phyloP scores from a whole-genome alignment of 2,329 filamentous ascomycete species.

The Aspergillus niger region DNA sequence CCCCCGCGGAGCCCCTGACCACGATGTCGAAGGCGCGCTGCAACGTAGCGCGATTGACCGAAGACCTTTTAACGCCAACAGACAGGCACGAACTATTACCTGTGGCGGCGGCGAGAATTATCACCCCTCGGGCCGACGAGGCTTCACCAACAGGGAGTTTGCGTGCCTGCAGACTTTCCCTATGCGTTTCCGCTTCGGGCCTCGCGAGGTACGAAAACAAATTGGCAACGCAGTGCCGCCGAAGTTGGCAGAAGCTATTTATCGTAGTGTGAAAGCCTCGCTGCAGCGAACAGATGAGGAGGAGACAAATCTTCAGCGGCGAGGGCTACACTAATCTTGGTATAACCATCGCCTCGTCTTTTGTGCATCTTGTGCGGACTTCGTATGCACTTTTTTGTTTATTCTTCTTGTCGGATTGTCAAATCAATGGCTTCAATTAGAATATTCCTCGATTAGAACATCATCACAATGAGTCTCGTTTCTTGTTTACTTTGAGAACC shows the following conservation, averaged over 20 bases:
- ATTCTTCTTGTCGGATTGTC: no score
- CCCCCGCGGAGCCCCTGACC: slow-evolving; percentile 43
- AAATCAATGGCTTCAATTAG: no score
- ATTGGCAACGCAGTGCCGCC: slow-evolving; percentile 82
- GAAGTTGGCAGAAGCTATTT: slow-evolving; percentile 43
- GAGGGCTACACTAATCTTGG: background rate
- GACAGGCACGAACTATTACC: slow-evolving; percentile 63
- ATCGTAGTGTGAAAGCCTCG: slow-evolving; percentile 39
- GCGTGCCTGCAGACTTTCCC: slow-evolving; percentile 73
- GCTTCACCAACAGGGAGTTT: slow-evolving; percentile 68
- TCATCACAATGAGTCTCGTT: no score
- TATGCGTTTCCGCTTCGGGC: slow-evolving; percentile 58
- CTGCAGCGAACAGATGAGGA: slow-evolving; percentile 40
- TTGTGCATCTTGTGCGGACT: background rate
- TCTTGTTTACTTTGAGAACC: no score
- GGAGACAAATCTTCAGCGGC: slow-evolving; percentile 16
- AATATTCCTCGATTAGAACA: no score
- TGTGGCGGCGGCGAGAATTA: slow-evolving; percentile 63
- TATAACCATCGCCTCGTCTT: background rate
- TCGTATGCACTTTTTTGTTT: no score
- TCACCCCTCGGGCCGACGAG: slow-evolving; percentile 65
- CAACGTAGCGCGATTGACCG: slow-evolving; percentile 26
- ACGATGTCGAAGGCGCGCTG: slow-evolving; percentile 39
- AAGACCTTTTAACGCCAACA: slow-evolving; percentile 50
- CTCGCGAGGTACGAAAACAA: slow-evolving; percentile 53